Conservation (phyloP, 768 basidiomycete species). For the Suillus lakei region DNA sequence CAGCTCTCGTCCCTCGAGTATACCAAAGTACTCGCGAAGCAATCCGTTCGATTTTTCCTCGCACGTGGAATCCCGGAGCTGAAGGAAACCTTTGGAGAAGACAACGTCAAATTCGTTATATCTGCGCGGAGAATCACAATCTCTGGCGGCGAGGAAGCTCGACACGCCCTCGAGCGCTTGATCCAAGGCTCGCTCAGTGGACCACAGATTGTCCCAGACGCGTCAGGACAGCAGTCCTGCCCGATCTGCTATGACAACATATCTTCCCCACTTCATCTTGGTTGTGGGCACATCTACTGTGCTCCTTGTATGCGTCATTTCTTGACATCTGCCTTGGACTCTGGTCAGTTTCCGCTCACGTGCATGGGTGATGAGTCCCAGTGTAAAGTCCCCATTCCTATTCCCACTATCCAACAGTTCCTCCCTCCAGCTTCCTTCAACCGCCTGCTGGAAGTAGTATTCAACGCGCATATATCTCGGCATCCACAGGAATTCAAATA, state of each 20-base stretch:
- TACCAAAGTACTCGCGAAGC: slow-evolving; percentile 41
- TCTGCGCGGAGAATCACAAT: slow-evolving; percentile 49
- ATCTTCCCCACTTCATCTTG: slow-evolving; percentile 50
- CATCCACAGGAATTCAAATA: slow-evolving; percentile 65
- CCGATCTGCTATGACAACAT: slow-evolving; percentile 57
- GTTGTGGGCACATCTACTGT: slow-evolving; percentile 74
- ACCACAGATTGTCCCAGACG: neutral
- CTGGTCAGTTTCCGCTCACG: slow-evolving; percentile 63
- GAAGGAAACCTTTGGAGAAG: slow-evolving; percentile 57
- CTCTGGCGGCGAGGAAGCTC: slow-evolving; percentile 60
- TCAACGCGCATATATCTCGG: slow-evolving; percentile 58
- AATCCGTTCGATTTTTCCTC: slow-evolving; percentile 54
- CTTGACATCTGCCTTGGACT: slow-evolving; percentile 58
- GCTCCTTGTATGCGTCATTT: slow-evolving; percentile 61
- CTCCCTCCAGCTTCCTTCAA: slow-evolving; percentile 59
- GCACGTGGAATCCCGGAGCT: slow-evolving; percentile 53
- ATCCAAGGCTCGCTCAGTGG: slow-evolving; percentile 46
- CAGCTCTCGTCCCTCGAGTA: slow-evolving; percentile 50
- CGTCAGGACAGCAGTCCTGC: slow-evolving; percentile 36
- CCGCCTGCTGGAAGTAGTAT: slow-evolving; percentile 57
- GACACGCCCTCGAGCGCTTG: slow-evolving; percentile 48
- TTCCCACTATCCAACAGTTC: slow-evolving; percentile 53
- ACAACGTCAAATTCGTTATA: slow-evolving; percentile 53
- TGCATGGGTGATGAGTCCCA: slow-evolving; percentile 70
- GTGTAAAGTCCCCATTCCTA: slow-evolving; percentile 59